Evolutionary conservation across 78 protist species (phyloP).

Genomic region (Dictyostelium brefeldianum): DNA sequence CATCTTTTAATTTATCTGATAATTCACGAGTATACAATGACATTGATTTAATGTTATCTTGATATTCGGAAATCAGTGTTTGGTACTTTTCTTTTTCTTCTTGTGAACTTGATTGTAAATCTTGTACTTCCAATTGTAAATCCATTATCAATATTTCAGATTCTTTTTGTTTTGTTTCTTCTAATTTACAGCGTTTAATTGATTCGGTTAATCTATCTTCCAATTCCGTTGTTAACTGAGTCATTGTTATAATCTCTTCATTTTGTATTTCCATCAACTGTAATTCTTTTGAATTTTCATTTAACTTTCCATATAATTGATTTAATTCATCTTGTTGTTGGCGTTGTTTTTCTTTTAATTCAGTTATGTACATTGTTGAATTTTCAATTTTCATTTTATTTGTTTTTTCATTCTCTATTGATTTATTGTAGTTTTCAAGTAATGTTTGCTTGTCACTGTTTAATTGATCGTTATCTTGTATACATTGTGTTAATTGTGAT

Average conservation of each 20-base stretch:
- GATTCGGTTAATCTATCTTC: not conserved
- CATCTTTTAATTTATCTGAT: not conserved
- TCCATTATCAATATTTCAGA: conserved; percentile 11
- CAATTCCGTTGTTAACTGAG: not conserved
- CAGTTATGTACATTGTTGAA: not conserved
- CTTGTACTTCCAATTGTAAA: conserved; percentile 2
- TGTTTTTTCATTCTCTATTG: not conserved
- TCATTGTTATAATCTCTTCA: not conserved
- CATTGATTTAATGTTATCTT: not conserved
- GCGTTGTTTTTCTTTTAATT: not conserved
- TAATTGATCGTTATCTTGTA: not conserved
- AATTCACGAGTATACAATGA: not conserved
- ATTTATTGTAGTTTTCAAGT: not conserved
- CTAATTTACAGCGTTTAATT: not conserved
- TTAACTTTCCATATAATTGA: not conserved
- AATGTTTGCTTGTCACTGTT: not conserved
- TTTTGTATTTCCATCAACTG: not conserved
- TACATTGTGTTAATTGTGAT: not conserved
- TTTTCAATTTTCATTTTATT: not conserved
- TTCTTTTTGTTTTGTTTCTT: not conserved
- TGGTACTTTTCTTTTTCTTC: not conserved
- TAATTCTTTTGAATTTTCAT: not conserved
- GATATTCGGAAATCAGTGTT: not conserved
- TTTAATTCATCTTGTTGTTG: not conserved
- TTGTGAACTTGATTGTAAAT: not conserved